Evolutionary conservation across 2,329 filamentous ascomycete species (phyloP).

Genomic region (Cladophialophora bantiana): DNA sequence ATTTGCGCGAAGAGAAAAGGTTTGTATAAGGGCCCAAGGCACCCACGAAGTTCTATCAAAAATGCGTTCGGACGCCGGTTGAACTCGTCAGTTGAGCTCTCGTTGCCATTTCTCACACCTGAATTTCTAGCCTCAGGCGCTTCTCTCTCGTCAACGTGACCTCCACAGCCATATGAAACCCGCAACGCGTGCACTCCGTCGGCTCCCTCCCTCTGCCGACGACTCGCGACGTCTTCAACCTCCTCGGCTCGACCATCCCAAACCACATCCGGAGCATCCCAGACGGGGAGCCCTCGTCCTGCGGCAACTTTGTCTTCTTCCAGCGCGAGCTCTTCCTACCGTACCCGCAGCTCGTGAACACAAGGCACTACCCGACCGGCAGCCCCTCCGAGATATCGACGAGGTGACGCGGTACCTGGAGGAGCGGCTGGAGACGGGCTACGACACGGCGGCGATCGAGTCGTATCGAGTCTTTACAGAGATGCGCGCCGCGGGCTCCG

Average conservation of each 20-base stretch:
- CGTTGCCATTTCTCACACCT: background rate
- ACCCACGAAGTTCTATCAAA: too few species aligned
- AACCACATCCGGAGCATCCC: conserved; percentile 49
- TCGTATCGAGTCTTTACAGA: conserved; percentile 43
- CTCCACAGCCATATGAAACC: background rate
- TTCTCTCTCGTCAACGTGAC: background rate
- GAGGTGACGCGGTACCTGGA: background rate
- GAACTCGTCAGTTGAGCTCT: too few species aligned
- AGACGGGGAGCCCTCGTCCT: conserved; percentile 52
- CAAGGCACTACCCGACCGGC: conserved; percentile 13
- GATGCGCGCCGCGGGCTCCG: conserved; percentile 32
- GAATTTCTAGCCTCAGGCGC: background rate
- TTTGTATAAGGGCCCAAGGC: too few species aligned
- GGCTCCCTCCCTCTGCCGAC: conserved; percentile 49
- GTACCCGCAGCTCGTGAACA: conserved; percentile 22
- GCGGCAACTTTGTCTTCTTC: conserved; percentile 46
- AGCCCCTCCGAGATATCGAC: background rate
- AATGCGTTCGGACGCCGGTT: too few species aligned
- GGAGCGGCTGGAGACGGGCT: conserved; percentile 33
- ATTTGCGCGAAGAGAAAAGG: too few species aligned
- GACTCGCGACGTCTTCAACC: conserved; percentile 46
- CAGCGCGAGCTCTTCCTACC: conserved; percentile 45
- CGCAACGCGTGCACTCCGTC: conserved; percentile 41
- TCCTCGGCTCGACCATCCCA: conserved; percentile 43
- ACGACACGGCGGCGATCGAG: conserved; percentile 43